Conservation (phyloP, 441 rosid species). For the Pelargonium myrrhifolium region DNA sequence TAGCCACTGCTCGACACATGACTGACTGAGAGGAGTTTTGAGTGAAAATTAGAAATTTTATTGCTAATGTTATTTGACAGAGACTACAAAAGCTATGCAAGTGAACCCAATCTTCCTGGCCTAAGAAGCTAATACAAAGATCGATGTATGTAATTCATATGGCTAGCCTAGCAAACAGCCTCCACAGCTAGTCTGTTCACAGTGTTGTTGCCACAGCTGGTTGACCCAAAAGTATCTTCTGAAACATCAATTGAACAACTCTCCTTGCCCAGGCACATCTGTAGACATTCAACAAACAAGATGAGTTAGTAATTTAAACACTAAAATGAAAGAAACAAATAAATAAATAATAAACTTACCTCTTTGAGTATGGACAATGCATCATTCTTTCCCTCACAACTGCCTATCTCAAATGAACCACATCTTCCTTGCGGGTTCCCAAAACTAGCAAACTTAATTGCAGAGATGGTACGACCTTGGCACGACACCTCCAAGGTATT, state of each 20-base stretch:
- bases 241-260: constrained; percentile 5
- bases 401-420: constrained; percentile 6
- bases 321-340: neutral
- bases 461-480: neutral
- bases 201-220: neutral
- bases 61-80: no score
- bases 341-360: neutral
- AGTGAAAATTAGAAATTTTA: no score
- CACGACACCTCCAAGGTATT: neutral
- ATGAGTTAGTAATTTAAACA: neutral
- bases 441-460: neutral
- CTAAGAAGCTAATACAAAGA: no score
- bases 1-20: no score
- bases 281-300: neutral
- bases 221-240: neutral
- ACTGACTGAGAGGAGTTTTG: no score
- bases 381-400: neutral
- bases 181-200: constrained; percentile 2
- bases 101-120: no score
- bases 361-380: neutral
- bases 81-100: no score
- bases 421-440: neutral
- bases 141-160: neutral
- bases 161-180: constrained; percentile 21
- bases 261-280: constrained; percentile 1